Conservation (phyloP, 2,329 filamentous ascomycete species). For the Alternaria sp. region DNA sequence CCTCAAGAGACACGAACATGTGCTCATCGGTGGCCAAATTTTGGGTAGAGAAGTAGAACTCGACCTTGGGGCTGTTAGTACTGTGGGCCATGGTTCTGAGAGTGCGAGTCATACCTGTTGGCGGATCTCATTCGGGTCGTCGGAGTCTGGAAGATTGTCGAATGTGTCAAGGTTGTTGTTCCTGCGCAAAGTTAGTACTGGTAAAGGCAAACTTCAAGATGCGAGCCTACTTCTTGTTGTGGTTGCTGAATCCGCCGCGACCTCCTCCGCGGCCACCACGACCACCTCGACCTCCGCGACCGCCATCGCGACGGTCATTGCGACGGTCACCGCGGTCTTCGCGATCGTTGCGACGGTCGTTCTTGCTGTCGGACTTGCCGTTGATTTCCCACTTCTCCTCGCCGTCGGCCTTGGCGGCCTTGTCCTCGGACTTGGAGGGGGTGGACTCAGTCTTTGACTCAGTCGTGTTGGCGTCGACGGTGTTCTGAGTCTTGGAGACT, state of each 20-base stretch:
- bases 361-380: slow-evolving; percentile 19
- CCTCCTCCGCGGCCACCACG: slow-evolving; percentile 24
- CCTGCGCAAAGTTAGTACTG: slow-evolving; percentile 18
- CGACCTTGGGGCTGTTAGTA: slow-evolving; percentile 66
- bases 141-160: slow-evolving; percentile 67
- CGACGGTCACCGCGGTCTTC: slow-evolving; percentile 18
- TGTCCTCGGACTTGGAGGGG: slow-evolving; percentile 3
- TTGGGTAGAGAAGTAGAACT: slow-evolving; percentile 94
- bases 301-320: slow-evolving; percentile 9
- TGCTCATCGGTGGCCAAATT: slow-evolving; percentile 90
- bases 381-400: slow-evolving; percentile 28
- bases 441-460: slow-evolving; percentile 18
- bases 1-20: slow-evolving; percentile 78
- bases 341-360: slow-evolving; percentile 22
- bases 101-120: slow-evolving; percentile 67
- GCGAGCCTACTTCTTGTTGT: slow-evolving; percentile 21
- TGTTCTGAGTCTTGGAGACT: slow-evolving; percentile 18
- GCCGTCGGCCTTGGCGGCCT: slow-evolving; percentile 9
- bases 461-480: slow-evolving; percentile 14
- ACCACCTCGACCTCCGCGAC: slow-evolving; percentile 19
- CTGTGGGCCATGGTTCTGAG: not conserved
- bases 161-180: slow-evolving; percentile 40
- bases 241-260: slow-evolving; percentile 25
- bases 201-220: too few relatives aligned
- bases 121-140: slow-evolving; percentile 81